Conservation (phyloP, 2,329 filamentous ascomycete species). For the Fusarium camptoceras region DNA sequence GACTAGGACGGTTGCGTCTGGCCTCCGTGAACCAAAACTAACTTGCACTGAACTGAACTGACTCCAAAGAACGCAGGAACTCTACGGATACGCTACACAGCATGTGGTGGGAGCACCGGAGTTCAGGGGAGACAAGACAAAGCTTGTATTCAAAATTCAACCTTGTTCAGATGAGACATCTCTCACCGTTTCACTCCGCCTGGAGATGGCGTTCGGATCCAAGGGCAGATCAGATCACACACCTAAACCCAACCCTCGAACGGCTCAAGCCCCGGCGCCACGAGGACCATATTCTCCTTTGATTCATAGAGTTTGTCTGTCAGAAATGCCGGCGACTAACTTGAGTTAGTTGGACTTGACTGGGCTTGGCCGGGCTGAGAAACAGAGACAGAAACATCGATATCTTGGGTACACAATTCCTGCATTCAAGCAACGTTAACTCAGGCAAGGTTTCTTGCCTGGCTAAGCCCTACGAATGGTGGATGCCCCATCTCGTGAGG, state of each 20-base stretch:
- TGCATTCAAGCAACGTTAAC: conserved; percentile 9
- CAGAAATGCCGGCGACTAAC: conserved; percentile 2
- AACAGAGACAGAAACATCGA: conserved; percentile 8
- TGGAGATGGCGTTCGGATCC: conserved; percentile 33
- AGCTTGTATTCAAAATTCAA: conserved; percentile 32
- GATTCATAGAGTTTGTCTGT: conserved; percentile 13
- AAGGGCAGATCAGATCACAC: conserved; percentile 19
- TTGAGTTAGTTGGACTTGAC: background rate
- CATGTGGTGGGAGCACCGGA: conserved; percentile 32
- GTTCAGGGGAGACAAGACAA: conserved; percentile 21
- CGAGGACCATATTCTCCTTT: conserved; percentile 21
- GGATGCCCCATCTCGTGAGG: background rate
- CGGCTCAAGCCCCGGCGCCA: conserved; percentile 40
- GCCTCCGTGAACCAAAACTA: conserved; percentile 16
- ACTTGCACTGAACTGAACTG: conserved; percentile 37
- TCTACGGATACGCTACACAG: conserved; percentile 44
- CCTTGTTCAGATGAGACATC: conserved; percentile 30
- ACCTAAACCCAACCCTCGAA: conserved; percentile 34
- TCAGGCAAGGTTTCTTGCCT: background rate
- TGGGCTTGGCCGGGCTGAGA: background rate
- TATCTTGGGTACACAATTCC: conserved; percentile 16
- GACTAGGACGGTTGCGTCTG: conserved; percentile 39
- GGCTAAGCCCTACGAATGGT: conserved; percentile 22
- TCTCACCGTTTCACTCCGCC: conserved; percentile 38
- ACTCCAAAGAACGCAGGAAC: conserved; percentile 41